A percentile compares a stretch with the other conserved stretches of the same genome.
Evolutionary conservation across 192 early-diverging fungal genomes (phyloP).

Genomic region (Podila epicladia): DNA sequence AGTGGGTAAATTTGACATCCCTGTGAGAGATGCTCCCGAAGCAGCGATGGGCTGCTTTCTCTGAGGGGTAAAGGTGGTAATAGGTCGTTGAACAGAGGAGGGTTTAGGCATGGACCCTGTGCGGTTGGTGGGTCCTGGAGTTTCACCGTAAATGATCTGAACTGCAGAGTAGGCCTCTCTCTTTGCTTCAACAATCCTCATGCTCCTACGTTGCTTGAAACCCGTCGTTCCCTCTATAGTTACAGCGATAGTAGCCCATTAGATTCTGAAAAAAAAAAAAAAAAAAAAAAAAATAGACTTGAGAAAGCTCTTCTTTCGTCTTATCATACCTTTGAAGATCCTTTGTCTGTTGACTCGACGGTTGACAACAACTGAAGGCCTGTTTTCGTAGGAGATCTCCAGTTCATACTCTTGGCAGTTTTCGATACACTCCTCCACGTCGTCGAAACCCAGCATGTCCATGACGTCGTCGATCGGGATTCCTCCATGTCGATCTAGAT

Average conservation of each 20-base stretch:
- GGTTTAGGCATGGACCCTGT: background rate
- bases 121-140: conserved; percentile 9
- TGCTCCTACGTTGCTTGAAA: conserved; percentile 29
- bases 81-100: background rate
- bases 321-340: conserved; percentile 23
- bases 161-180: conserved; percentile 6
- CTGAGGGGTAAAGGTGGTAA: too few relatives aligned
- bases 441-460: conserved; percentile 48
- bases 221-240: conserved; percentile 14
- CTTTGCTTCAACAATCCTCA: conserved; percentile 36
- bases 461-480: conserved; percentile 29
- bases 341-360: conserved; percentile 30
- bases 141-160: conserved; percentile 34
- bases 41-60: too few relatives aligned
- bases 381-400: conserved; percentile 6
- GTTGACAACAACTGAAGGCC: conserved; percentile 34
- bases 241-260: too few relatives aligned
- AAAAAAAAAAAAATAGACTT: background rate
- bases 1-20: too few relatives aligned
- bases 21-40: too few relatives aligned
- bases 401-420: conserved; percentile 52
- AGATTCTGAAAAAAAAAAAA: background rate
- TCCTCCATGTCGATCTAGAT: conserved; percentile 45
- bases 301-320: background rate
- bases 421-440: conserved; percentile 40